Conservation (phyloP, 192 early-diverging fungal species). For the Coemansia sp. region DNA sequence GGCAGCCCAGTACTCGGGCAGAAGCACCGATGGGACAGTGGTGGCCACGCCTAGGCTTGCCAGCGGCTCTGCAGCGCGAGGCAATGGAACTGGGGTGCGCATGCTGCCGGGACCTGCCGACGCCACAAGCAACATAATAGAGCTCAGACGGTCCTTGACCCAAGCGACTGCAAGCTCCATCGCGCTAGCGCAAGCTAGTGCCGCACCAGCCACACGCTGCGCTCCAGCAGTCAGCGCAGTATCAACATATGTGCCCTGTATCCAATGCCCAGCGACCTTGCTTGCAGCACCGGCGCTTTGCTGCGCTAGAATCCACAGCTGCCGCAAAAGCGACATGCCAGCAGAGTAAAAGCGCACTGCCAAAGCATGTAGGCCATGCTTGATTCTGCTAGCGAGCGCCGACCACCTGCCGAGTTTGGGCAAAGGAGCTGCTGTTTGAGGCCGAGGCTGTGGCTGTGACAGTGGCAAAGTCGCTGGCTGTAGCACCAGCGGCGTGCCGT, state of each 20-base stretch:
- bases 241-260: not conserved
- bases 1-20: conserved; percentile 33
- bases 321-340: not conserved
- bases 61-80: not conserved
- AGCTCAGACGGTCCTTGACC: not conserved
- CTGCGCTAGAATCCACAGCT: not conserved
- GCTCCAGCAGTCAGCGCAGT: not conserved
- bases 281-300: not conserved
- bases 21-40: conserved; percentile 27
- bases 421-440: not conserved
- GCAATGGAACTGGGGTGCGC: not conserved
- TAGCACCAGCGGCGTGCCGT: conserved; percentile 43
- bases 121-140: not conserved
- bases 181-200: not conserved
- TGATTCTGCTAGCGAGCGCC: not conserved
- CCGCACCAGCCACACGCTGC: not conserved
- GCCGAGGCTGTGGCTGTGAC: not conserved
- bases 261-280: not conserved
- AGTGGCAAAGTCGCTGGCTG: not conserved
- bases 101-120: not conserved
- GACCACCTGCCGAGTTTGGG: not conserved
- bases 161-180: not conserved
- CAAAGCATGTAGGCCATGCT: not conserved
- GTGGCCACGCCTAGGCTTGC: conserved; percentile 9
- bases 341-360: not conserved